Evolutionary conservation across 768 basidiomycete species (phyloP).

Genomic region (Calocera viscosa): DNA sequence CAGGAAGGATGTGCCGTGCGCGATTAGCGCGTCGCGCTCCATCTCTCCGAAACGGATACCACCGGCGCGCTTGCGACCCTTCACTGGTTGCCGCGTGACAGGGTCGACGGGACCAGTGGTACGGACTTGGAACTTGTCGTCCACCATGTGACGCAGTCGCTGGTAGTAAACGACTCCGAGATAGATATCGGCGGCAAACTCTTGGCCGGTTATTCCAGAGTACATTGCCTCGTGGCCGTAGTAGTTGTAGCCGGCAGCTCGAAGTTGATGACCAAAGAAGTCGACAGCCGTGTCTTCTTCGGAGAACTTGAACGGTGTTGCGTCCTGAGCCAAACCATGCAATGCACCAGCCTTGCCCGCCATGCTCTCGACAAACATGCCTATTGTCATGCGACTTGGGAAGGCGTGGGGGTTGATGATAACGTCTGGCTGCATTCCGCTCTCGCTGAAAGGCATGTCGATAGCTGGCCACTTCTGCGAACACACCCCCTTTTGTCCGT

Average conservation of each 20-base stretch:
- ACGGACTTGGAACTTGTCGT: conserved; percentile 98
- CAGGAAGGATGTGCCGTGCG: conserved; percentile 96
- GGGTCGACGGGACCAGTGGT: conserved; percentile 97
- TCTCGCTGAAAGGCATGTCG: conserved; percentile 99
- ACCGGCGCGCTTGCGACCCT: conserved; percentile 97
- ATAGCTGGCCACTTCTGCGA: conserved; percentile 97
- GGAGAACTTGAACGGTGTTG: conserved; percentile 96
- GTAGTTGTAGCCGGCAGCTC: conserved; percentile 93
- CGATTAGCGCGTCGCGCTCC: conserved; percentile 97
- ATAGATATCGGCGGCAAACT: conserved; percentile 98
- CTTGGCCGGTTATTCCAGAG: conserved; percentile 96
- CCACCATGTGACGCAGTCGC: conserved; percentile 95
- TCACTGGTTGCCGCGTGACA: conserved; percentile 91
- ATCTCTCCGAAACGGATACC: conserved; percentile 99
- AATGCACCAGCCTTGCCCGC: conserved; percentile 98
- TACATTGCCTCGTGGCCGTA: conserved; percentile 99
- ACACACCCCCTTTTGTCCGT: conserved; percentile 98
- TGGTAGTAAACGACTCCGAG: conserved; percentile 98
- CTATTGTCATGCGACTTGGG: conserved; percentile 98
- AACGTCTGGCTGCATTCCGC: conserved; percentile 96
- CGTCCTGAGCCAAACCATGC: conserved; percentile 97
- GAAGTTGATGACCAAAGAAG: conserved; percentile 92
- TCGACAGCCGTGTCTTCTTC: conserved; percentile 95
- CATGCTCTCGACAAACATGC: conserved; percentile 99
- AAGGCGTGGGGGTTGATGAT: conserved; percentile 99